Evolutionary conservation across 2,329 filamentous ascomycete genomes (phyloP), one percentile per base, ranked within the genome.

Genomic region (Elsinoe fawcettii): DNA sequence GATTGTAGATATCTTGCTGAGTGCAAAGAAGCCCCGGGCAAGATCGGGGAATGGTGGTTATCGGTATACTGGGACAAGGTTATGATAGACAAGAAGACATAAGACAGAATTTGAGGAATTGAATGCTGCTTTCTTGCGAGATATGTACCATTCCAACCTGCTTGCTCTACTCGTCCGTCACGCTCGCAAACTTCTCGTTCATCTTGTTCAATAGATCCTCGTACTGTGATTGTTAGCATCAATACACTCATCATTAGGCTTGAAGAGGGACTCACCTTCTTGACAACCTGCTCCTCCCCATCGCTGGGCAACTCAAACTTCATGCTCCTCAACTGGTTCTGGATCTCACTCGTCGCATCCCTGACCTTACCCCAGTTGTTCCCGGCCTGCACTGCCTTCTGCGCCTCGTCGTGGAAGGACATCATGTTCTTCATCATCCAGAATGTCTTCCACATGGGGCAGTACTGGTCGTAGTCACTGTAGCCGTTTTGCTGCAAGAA

Each of bases 351-450:
- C 11, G 93, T 99, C 32, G 88, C 84, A 67, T 99, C 93, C 64
- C 92, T 85, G 57, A 99, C 87, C 82, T 95, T 96, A 70, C 79
- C 77, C 93, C 93, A 99, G 74, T 78, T 86, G 74, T 92, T 87
- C 60, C 93, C 93, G 73, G 96, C 90, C 5, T 87, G 81, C 69
- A 99, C 82, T 5, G 90, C 90, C 82, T 96, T 97, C 73, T 97
- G 92, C 22, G 90, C 86, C 78, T 99, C 93, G 68, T 99, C 95
- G 71, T 96, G 90, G 82, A 92, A 99, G 59, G 86, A 88, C 80
- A 99, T 88, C 85, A 99, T 97, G 63, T 90, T 87, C 82, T 95
- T 96, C 93, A 99, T 99, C 93, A 99, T 97, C 86, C 93, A 99
- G 73, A 95, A 88, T 0, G 93, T 99, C 86, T 99, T 99, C 93